phyloP scores from a whole-genome alignment of 2,329 filamentous ascomycete species.

The Hymenoscyphus infarciens region DNA sequence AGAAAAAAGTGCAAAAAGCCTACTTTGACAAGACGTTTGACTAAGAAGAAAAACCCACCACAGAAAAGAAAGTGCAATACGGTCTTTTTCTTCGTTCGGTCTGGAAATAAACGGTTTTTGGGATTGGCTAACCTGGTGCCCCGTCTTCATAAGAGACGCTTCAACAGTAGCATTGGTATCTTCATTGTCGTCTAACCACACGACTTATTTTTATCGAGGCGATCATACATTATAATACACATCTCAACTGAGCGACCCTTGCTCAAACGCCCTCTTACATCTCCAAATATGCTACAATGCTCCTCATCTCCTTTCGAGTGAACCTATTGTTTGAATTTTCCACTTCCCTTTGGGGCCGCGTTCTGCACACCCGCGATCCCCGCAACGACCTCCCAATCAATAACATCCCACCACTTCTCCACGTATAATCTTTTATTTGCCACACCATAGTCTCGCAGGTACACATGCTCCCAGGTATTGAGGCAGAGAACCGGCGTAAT shows the following conservation, averaged over 20 bases:
- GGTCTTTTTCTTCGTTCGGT: too few relatives aligned
- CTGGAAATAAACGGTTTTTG: too few relatives aligned
- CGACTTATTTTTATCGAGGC: conserved; percentile 6
- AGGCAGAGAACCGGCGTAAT: conserved; percentile 80
- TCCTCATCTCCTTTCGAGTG: conserved; percentile 3
- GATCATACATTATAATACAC: conserved; percentile 31
- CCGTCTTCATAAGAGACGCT: not conserved
- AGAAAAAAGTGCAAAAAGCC: too few relatives aligned
- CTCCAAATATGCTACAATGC: conserved; percentile 25
- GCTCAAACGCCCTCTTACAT: conserved; percentile 20
- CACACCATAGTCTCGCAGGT: conserved; percentile 74
- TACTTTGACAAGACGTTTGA: too few relatives aligned
- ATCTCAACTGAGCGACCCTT: conserved; percentile 12
- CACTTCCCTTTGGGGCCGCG: not conserved
- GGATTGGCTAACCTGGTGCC: too few relatives aligned
- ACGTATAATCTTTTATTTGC: conserved; percentile 73
- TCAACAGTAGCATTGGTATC: conserved; percentile 17
- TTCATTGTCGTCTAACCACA: conserved; percentile 14
- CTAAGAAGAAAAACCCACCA: too few relatives aligned
- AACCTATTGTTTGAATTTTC: not conserved
- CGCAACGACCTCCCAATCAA: conserved; percentile 79
- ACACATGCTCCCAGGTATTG: conserved; percentile 96
- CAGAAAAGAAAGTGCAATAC: too few relatives aligned
- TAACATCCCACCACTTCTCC: conserved; percentile 78
- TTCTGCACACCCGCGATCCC: conserved; percentile 16